Percentiles rank a stretch among this genome's conserved stretches.
Conservation (phyloP, 441 rosid species). For the Hura crepitans region DNA sequence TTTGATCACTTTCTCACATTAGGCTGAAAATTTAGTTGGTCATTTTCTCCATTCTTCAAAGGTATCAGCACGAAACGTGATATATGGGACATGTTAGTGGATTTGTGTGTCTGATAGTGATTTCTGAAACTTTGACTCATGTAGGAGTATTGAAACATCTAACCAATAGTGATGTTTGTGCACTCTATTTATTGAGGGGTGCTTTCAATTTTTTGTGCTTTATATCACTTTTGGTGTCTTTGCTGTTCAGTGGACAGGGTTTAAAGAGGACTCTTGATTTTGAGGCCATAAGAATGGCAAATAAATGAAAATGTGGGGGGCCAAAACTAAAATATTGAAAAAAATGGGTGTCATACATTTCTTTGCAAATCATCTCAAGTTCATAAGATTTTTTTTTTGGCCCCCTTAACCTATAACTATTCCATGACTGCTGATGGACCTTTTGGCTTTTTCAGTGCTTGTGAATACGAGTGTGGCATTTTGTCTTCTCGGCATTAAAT, state of each 20-base stretch:
- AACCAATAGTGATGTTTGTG: background rate
- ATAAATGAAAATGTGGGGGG: background rate
- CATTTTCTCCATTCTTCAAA: background rate
- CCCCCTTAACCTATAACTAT: background rate
- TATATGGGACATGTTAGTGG: background rate
- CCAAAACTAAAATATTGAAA: background rate
- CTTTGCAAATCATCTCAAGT: background rate
- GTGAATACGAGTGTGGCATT: background rate
- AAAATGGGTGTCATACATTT: background rate
- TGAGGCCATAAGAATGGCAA: background rate
- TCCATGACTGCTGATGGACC: constrained; percentile 10
- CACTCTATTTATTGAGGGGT: background rate
- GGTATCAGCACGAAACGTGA: background rate
- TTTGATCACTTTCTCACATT: background rate
- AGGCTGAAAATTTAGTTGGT: background rate
- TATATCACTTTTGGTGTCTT: background rate
- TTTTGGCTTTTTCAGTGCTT: constrained; percentile 13
- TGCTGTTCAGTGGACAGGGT: background rate
- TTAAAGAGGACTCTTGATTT: background rate
- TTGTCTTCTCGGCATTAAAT: constrained; percentile 15
- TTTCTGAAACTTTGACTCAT: background rate
- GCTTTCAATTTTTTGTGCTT: background rate
- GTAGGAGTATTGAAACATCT: background rate
- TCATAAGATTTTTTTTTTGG: constrained; percentile 1
- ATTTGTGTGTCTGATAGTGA: background rate